Percentiles rank a stretch among this genome's conserved stretches.
Conservation (phyloP, 441 rosid genomes). For the Corymbia calophylla region DNA sequence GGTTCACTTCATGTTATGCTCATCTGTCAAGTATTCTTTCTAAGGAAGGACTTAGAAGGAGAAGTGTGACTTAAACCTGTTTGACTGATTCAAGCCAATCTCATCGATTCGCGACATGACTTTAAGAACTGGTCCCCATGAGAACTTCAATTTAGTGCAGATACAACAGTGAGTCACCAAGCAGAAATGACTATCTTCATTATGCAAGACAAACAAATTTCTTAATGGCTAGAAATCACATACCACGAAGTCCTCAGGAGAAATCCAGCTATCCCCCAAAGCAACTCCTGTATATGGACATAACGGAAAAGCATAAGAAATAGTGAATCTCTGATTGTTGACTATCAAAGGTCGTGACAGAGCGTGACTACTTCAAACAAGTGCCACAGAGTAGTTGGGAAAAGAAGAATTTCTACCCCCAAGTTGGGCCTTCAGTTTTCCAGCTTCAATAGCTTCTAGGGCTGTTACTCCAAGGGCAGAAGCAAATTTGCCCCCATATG, state of each 20-base stretch:
- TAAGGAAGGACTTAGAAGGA: background rate
- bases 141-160: background rate
- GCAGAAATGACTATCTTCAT: background rate
- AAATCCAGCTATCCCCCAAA: background rate
- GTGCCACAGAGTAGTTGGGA: background rate
- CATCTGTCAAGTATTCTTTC: background rate
- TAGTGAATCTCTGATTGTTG: background rate
- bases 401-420: constrained; percentile 15
- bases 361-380: background rate
- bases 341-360: background rate
- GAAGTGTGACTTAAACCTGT: background rate
- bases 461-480: constrained; percentile 28
- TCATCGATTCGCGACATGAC: constrained; percentile 3
- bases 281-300: background rate
- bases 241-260: background rate
- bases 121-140: constrained; percentile 12
- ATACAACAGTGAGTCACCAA: background rate
- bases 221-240: background rate
- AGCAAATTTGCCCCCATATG: constrained; percentile 45
- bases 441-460: constrained; percentile 25
- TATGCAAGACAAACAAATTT: background rate
- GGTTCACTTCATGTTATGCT: background rate
- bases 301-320: background rate
- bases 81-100: background rate
- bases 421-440: constrained; percentile 29